Base-by-base conservation (phyloP, 139 green algal genomes). In the Tetratostichococcus sp. region DNA sequence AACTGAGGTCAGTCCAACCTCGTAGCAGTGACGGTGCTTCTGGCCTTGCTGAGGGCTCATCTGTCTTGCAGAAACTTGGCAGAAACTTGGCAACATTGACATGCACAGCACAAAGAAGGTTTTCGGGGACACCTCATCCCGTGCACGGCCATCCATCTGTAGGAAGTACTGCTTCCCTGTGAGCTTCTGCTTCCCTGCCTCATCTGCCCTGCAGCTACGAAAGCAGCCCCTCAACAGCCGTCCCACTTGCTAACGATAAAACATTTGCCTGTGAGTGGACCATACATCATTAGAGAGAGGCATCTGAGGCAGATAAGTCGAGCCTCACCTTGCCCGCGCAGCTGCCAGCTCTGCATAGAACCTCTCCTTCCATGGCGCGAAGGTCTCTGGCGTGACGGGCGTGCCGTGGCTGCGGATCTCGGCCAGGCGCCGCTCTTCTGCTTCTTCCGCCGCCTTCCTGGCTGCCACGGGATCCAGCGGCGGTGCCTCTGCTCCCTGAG, bases 131-230 rank as follows among this genome's bases (percentile, higher is more conserved):
- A 77, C 76, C 71, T 85, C 73, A 2, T 76, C 33, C 35, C 77
- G 73, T 50, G 11, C 11, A n/a, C 71, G 35, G 30, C 73, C 76
- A 30, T 86, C 75, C 77, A 87, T 75, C 65, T 85, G 73, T 75
- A 88, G 43, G 77, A 96, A 96, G 74, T 77, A 96, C 69, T 89
- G 73, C 77, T 87, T 91, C 25, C 91, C 91, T 0, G 82, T 91
- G 25, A 88, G 65, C 25, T 80, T 65, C 65, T 66, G 57, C 31
- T 75, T 66, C 31, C 72, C 75, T 28, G 33, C 67, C 28, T 68
- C 5, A 22, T 33, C 5, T 16, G 62, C n/a, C 62, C 62, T 68
- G 62, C 28, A 68, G 23, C 8, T 26, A 32, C 4, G 26, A 68
- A 30, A 34, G 16, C 62, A 26, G 1, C 30, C 30, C 19, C 34